Evolutionary conservation across 768 basidiomycete genomes (phyloP).

Genomic region (Pleurotus platypus): DNA sequence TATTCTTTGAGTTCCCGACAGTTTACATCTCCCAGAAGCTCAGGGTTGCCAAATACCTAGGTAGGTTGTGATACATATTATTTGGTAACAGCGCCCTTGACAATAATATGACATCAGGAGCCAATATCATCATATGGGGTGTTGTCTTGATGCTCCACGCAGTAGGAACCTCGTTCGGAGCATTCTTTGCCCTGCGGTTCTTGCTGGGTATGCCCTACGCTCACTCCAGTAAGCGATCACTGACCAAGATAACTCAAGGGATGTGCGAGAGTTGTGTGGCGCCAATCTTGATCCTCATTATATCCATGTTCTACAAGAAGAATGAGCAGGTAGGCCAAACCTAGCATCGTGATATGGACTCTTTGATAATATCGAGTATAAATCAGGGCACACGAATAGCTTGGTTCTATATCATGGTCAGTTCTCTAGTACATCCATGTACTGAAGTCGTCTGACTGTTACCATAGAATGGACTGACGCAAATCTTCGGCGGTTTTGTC

Average conservation of each 20-base stretch:
- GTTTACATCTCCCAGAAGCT: constrained; percentile 63
- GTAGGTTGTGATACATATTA: constrained; percentile 21
- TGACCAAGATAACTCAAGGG: constrained; percentile 27
- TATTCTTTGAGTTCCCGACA: constrained; percentile 64
- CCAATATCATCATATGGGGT: constrained; percentile 61
- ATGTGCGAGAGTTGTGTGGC: constrained; percentile 69
- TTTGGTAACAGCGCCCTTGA: too few species aligned
- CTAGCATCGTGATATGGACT: neutral
- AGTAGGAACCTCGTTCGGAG: constrained; percentile 50
- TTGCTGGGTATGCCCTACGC: constrained; percentile 43
- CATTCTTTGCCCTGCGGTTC: constrained; percentile 64
- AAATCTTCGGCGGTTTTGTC: constrained; percentile 60
- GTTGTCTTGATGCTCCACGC: constrained; percentile 58
- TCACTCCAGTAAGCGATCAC: neutral
- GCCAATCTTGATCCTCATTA: constrained; percentile 57
- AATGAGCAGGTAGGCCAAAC: constrained; percentile 45
- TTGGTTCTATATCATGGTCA: constrained; percentile 67
- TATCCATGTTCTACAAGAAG: constrained; percentile 70
- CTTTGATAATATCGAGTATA: neutral
- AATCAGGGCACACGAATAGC: constrained; percentile 52
- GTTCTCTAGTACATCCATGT: neutral
- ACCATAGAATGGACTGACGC: constrained; percentile 53
- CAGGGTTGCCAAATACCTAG: constrained; percentile 59
- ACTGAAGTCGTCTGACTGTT: neutral
- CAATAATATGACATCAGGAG: constrained; percentile 28